Conservation (phyloP, 78 protist species). For the Polysphondylium violaceum region DNA sequence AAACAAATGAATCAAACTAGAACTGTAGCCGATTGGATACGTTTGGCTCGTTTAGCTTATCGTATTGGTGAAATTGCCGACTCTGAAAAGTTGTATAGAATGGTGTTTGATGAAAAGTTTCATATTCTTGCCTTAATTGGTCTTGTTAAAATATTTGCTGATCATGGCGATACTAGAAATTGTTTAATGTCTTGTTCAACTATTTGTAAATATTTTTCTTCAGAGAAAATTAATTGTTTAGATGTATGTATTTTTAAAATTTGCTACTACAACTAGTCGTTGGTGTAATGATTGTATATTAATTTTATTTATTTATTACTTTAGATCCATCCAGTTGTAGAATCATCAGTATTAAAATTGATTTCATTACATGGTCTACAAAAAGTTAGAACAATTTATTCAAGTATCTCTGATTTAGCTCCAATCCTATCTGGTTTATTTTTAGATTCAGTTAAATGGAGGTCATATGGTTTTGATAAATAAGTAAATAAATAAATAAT, state of each 20-base stretch:
- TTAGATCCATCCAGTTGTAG: constrained; percentile 53
- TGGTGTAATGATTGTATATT: neutral
- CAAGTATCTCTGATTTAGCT: constrained; percentile 1
- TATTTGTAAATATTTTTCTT: constrained; percentile 10
- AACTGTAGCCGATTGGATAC: constrained; percentile 69
- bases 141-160: constrained; percentile 40
- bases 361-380: constrained; percentile 53
- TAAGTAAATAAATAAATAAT: no score
- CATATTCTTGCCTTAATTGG: constrained; percentile 9
- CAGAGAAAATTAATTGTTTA: neutral
- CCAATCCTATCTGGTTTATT: constrained; percentile 17
- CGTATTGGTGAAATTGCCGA: constrained; percentile 48
- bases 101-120: constrained; percentile 20
- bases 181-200: constrained; percentile 45
- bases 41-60: constrained; percentile 45
- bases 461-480: no score
- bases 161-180: constrained; percentile 56
- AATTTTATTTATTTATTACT: neutral
- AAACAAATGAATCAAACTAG: constrained; percentile 58
- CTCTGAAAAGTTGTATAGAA: constrained; percentile 42
- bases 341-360: constrained; percentile 32
- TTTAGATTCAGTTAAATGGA: constrained; percentile 72
- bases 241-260: neutral
- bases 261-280: no score
- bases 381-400: constrained; percentile 64